Conservation (phyloP, 2,329 filamentous ascomycete genomes). For the Calonectria hawksworthii region DNA sequence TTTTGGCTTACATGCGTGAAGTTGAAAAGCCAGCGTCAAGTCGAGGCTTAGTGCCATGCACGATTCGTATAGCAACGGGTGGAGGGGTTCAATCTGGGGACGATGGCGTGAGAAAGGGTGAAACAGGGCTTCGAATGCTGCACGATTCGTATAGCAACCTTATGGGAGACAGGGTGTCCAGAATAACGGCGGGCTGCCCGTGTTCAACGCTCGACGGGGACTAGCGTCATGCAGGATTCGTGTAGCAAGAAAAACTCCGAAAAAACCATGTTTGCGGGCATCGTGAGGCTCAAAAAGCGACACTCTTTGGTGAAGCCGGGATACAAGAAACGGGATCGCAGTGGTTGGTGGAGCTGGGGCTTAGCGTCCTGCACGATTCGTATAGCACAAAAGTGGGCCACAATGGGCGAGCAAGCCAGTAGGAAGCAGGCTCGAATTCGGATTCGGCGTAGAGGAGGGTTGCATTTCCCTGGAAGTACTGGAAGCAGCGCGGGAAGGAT, state of each 20-base stretch:
- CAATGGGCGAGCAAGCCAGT: neutral
- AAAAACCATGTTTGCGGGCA: neutral
- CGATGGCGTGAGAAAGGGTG: neutral
- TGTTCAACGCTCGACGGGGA: neutral
- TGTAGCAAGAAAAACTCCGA: conserved; percentile 15
- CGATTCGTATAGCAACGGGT: conserved; percentile 27
- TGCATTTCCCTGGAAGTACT: neutral
- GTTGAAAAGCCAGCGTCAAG: neutral
- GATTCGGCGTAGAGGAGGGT: conserved; percentile 15
- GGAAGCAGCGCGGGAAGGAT: neutral
- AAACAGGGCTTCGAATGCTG: conserved; percentile 16
- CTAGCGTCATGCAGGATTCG: conserved; percentile 23
- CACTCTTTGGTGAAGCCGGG: neutral
- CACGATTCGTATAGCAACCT: conserved; percentile 30
- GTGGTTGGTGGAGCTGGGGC: conserved; percentile 25
- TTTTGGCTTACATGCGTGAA: neutral
- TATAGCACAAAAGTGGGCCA: conserved; percentile 36
- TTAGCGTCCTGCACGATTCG: conserved; percentile 47
- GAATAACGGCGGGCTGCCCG: neutral
- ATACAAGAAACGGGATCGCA: neutral
- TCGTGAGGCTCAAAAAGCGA: conserved; percentile 7
- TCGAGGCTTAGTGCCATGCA: conserved; percentile 26
- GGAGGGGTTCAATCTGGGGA: conserved; percentile 14
- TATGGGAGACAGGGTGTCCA: neutral
- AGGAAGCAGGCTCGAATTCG: conserved; percentile 18